Evolutionary conservation across 371 early-diverging fungal species (phyloP).

Genomic region (Homolaphlyctis polyrhiza): DNA sequence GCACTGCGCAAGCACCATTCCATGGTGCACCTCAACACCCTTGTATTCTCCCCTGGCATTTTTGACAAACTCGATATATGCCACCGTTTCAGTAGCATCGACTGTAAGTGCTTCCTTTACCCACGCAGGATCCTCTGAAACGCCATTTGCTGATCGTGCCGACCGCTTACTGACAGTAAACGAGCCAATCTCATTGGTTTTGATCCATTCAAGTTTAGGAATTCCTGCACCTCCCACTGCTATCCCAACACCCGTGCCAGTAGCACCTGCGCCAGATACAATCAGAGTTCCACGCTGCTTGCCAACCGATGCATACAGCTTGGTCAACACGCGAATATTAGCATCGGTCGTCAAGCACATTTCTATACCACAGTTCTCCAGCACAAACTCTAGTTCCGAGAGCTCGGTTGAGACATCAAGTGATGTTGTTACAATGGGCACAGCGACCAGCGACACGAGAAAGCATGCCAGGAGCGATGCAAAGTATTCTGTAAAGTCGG

Average conservation of each 20-base stretch:
- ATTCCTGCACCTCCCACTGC: slow-evolving; percentile 20
- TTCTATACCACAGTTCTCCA: slow-evolving; percentile 58
- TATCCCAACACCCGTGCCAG: too few relatives aligned
- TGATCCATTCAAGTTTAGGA: slow-evolving; percentile 65
- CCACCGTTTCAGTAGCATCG: slow-evolving; percentile 50
- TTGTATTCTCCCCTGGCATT: slow-evolving; percentile 77
- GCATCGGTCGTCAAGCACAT: slow-evolving; percentile 77
- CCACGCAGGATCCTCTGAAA: not conserved
- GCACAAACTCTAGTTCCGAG: slow-evolving; percentile 68
- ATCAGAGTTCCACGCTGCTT: too few relatives aligned
- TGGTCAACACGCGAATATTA: slow-evolving; percentile 64
- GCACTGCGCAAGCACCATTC: slow-evolving; percentile 71
- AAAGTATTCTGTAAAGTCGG: slow-evolving; percentile 73
- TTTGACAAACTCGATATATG: slow-evolving; percentile 82
- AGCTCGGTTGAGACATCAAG: slow-evolving; percentile 74
- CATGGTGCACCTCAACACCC: slow-evolving; percentile 75
- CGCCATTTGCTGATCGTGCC: not conserved
- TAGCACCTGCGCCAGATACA: too few relatives aligned
- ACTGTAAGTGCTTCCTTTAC: not conserved
- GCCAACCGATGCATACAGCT: slow-evolving; percentile 58
- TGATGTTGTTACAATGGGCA: slow-evolving; percentile 48
- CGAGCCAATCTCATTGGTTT: slow-evolving; percentile 65
- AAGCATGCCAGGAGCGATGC: slow-evolving; percentile 75
- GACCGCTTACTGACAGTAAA: not conserved
- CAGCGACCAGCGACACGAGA: slow-evolving; percentile 74